phyloP scores from a whole-genome alignment of 345 rosid genomes.

The Brassica rapa region DNA sequence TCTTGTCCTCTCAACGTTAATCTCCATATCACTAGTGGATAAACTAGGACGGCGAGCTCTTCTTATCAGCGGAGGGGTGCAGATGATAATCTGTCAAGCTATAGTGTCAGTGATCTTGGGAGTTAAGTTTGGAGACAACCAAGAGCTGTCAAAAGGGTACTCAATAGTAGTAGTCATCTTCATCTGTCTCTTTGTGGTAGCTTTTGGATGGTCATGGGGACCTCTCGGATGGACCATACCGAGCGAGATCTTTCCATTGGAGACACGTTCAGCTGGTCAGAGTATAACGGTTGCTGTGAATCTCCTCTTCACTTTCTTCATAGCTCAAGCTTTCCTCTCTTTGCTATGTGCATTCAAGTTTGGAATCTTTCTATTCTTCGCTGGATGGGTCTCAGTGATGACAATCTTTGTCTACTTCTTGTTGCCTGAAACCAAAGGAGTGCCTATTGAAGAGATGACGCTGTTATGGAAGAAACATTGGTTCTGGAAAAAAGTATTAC shows the following conservation, averaged over 20 bases:
- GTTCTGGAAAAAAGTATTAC: constrained; percentile 83
- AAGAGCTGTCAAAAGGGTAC: constrained; percentile 69
- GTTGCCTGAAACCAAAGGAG: constrained; percentile 92
- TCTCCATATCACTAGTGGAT: constrained; percentile 78
- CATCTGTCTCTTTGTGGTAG: constrained; percentile 81
- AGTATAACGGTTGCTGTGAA: constrained; percentile 92
- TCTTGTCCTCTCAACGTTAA: constrained; percentile 75
- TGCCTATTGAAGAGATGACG: constrained; percentile 91
- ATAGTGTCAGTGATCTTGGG: constrained; percentile 76
- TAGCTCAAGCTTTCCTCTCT: constrained; percentile 74
- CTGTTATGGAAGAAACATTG: constrained; percentile 86
- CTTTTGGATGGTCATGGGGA: constrained; percentile 99
- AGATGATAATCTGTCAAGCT: constrained; percentile 80
- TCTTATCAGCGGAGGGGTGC: constrained; percentile 87
- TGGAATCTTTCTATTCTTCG: constrained; percentile 91
- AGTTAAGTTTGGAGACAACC: constrained; percentile 63
- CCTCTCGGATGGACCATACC: constrained; percentile 96
- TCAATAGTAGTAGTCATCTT: constrained; percentile 65
- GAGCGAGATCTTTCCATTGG: constrained; percentile 87
- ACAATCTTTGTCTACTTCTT: constrained; percentile 69
- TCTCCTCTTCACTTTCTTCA: constrained; percentile 77
- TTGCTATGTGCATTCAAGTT: constrained; percentile 78
- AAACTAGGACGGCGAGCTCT: constrained; percentile 68
- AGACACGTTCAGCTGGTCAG: constrained; percentile 90
- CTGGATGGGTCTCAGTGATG: constrained; percentile 76